These are phyloP conservation scores for Penicillium longicatenatum DNA, from an alignment of 495 filamentous ascomycete genomes.

Conservation along the genomic window DNA sequence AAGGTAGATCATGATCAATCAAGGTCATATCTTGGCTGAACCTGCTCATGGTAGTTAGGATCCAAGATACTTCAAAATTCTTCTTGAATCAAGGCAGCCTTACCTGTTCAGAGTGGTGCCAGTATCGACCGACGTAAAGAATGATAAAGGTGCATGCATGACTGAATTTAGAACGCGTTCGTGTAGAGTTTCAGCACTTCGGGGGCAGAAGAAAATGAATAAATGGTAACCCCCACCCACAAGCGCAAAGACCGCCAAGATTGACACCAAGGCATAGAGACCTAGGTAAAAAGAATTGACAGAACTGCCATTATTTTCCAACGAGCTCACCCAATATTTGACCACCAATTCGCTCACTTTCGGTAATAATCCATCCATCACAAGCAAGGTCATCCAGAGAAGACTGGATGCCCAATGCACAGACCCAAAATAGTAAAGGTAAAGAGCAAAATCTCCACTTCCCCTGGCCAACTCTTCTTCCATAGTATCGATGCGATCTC, in stretches of 20 bases:
- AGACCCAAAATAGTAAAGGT: constrained; percentile 9
- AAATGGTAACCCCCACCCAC: constrained; percentile 5
- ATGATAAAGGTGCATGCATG: constrained; percentile 11
- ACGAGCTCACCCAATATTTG: neutral
- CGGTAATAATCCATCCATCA: neutral
- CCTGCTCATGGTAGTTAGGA: neutral
- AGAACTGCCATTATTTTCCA: neutral
- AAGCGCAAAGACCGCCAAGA: neutral
- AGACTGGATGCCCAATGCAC: constrained; percentile 4
- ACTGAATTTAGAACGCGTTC: neutral
- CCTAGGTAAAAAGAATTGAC: constrained; percentile 6
- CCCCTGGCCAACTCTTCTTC: neutral
- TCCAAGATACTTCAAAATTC: neutral
- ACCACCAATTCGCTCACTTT: constrained; percentile 2
- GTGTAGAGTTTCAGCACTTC: neutral
- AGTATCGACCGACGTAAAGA: constrained; percentile 12
- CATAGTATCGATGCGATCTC: neutral
- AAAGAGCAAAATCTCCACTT: constrained; percentile 3
- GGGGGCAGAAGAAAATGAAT: neutral
- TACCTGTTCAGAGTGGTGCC: constrained; percentile 12
- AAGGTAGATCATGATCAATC: constrained; percentile 12
- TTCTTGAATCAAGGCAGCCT: neutral
- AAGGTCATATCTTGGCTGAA: constrained; percentile 20
- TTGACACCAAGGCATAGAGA: neutral
- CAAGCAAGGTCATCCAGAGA: neutral